A percentile compares a stretch with the other conserved stretches of the same genome.
Evolutionary conservation across 176 grass and related monocot species (phyloP).

Genomic region (Sorghum bicolor): DNA sequence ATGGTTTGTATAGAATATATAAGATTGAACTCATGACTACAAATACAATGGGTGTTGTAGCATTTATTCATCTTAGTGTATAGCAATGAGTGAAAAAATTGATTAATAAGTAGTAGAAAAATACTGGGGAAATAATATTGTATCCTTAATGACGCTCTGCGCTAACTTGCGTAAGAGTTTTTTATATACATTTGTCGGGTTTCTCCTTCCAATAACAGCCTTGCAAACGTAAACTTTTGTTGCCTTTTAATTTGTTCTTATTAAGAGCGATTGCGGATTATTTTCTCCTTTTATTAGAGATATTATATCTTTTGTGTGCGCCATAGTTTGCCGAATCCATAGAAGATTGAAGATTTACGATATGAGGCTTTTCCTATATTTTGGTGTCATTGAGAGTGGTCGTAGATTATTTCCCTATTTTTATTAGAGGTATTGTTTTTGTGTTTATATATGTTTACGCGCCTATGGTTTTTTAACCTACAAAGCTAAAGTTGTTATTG

Average conservation of each 20-base stretch:
- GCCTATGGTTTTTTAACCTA: neutral
- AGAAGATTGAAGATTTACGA: neutral
- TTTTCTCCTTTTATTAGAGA: neutral
- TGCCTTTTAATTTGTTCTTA: neutral
- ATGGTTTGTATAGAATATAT: neutral
- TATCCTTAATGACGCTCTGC: neutral
- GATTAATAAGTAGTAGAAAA: neutral
- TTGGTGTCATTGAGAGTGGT: too few relatives aligned
- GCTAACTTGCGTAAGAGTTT: neutral
- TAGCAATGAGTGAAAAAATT: neutral
- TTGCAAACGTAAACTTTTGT: neutral
- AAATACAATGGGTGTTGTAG: neutral
- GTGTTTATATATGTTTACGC: too few relatives aligned
- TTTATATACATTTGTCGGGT: neutral
- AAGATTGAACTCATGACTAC: too few relatives aligned
- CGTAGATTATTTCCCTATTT: neutral
- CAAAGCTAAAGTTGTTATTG: neutral
- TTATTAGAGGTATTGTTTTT: too few relatives aligned
- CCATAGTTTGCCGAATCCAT: neutral
- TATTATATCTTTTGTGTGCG: neutral
- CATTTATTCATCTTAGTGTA: neutral
- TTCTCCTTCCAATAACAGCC: neutral
- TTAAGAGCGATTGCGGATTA: neutral
- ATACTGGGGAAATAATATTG: neutral
- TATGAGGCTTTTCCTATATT: neutral